Evolutionary conservation across 1,139 yeast genomes (phyloP).

Genomic region (Blastobotrys aristatus): DNA sequence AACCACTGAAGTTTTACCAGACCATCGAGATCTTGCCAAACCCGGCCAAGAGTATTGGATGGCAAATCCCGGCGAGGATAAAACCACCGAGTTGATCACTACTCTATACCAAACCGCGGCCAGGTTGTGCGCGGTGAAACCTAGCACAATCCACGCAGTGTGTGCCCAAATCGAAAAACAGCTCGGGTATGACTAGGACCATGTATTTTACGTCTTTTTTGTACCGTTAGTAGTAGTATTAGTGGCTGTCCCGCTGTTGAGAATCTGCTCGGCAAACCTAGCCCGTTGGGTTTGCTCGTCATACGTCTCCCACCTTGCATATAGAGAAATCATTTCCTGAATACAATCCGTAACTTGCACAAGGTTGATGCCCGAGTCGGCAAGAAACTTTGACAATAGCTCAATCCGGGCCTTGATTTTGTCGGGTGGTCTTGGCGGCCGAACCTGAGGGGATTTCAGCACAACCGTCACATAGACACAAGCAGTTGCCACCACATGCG

Average conservation of each 20-base stretch:
- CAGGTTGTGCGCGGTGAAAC: constrained; percentile 14
- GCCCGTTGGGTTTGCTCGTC: constrained; percentile 48
- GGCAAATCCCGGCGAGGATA: constrained; percentile 3
- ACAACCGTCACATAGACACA: constrained; percentile 72
- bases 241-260: too few species aligned
- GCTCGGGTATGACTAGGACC: too few species aligned
- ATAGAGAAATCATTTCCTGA: constrained; percentile 73
- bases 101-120: constrained; percentile 17
- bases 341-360: constrained; percentile 74
- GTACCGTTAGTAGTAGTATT: too few species aligned
- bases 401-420: constrained; percentile 36
- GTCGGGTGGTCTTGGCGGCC: constrained; percentile 31
- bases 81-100: constrained; percentile 4
- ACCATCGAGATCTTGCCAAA: not conserved
- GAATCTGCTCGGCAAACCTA: constrained; percentile 17
- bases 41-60: constrained; percentile 20
- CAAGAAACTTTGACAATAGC: constrained; percentile 58
- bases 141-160: constrained; percentile 7
- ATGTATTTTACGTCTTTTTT: too few species aligned
- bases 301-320: constrained; percentile 79
- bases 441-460: constrained; percentile 40
- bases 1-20: constrained; percentile 2
- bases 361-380: constrained; percentile 69
- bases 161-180: constrained; percentile 5
- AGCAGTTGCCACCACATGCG: constrained; percentile 83